Evolutionary conservation across 148 eudicot species (phyloP).

Genomic region (Vaccinium corymbosum): DNA sequence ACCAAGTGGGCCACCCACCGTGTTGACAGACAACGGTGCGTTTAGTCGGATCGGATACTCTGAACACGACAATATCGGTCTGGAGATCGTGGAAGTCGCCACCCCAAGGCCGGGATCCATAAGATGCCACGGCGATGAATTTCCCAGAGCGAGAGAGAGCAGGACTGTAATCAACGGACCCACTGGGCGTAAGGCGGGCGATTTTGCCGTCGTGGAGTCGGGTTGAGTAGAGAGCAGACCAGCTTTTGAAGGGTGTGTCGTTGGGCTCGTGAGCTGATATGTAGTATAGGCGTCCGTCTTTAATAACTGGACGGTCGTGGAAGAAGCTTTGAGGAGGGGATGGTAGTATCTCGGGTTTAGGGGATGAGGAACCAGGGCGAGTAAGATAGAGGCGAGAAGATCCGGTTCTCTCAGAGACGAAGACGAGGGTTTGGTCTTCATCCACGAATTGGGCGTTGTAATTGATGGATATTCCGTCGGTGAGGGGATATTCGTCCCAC

Average conservation of each 20-base stretch:
- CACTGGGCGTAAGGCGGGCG: constrained; percentile 55
- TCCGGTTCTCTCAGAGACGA: constrained; percentile 58
- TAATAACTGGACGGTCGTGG: constrained; percentile 63
- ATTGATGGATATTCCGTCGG: constrained; percentile 64
- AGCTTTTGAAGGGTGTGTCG: constrained; percentile 41
- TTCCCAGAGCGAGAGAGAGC: constrained; percentile 55
- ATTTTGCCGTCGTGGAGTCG: neutral
- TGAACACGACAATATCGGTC: constrained; percentile 63
- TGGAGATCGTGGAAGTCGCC: constrained; percentile 62
- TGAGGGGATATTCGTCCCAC: constrained; percentile 41
- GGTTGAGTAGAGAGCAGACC: constrained; percentile 54
- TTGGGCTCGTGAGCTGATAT: constrained; percentile 54
- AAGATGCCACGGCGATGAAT: constrained; percentile 62
- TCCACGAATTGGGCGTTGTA: constrained; percentile 59
- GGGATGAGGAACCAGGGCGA: neutral
- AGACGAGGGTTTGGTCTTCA: constrained; percentile 36
- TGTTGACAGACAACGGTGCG: constrained; percentile 43
- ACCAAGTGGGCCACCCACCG: constrained; percentile 91
- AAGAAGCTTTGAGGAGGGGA: constrained; percentile 41
- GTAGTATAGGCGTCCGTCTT: constrained; percentile 34
- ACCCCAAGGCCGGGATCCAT: constrained; percentile 53
- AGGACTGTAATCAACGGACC: constrained; percentile 68
- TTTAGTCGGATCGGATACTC: constrained; percentile 32
- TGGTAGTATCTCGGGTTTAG: constrained; percentile 22
- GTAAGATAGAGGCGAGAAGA: constrained; percentile 38